Conservation (phyloP, 176 grass and related monocot species). For the Tillandsia fasciculata region DNA sequence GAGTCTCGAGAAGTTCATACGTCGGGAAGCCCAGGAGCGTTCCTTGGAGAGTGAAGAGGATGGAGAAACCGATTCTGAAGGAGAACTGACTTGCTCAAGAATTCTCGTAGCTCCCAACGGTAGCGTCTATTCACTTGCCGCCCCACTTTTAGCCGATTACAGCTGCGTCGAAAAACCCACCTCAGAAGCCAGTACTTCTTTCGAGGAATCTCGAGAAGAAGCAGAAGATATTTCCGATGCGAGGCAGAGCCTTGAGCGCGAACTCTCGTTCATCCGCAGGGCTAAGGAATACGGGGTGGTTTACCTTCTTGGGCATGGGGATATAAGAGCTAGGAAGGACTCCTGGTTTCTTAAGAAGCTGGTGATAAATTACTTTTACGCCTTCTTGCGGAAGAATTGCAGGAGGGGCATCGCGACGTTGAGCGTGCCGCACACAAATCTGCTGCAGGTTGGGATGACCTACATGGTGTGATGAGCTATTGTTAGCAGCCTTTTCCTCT, state of each 20-base stretch:
- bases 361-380: slow-evolving; percentile 94
- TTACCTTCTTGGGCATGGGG: slow-evolving; percentile 79
- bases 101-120: slow-evolving; percentile 71
- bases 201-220: slow-evolving; percentile 34
- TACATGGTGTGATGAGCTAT: slow-evolving; percentile 67
- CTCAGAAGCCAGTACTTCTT: slow-evolving; percentile 42
- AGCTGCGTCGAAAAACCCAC: slow-evolving; percentile 21
- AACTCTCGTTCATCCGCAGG: slow-evolving; percentile 75
- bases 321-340: slow-evolving; percentile 87
- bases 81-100: slow-evolving; percentile 38
- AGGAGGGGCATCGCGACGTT: slow-evolving; percentile 65
- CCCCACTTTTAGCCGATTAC: slow-evolving; percentile 42
- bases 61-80: slow-evolving; percentile 46
- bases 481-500: not conserved
- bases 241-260: slow-evolving; percentile 48
- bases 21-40: slow-evolving; percentile 87
- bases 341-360: slow-evolving; percentile 92
- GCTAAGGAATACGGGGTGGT: slow-evolving; percentile 78
- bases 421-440: slow-evolving; percentile 61
- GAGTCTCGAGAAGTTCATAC: slow-evolving; percentile 84
- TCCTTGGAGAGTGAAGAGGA: slow-evolving; percentile 74
- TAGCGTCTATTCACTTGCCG: slow-evolving; percentile 50
- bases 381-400: slow-evolving; percentile 90
- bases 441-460: slow-evolving; percentile 96
- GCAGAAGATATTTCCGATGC: slow-evolving; percentile 23